These are phyloP conservation scores for Botrytis hyacinthi DNA, from an alignment of 2,329 filamentous ascomycete genomes.

Conservation along the genomic window DNA sequence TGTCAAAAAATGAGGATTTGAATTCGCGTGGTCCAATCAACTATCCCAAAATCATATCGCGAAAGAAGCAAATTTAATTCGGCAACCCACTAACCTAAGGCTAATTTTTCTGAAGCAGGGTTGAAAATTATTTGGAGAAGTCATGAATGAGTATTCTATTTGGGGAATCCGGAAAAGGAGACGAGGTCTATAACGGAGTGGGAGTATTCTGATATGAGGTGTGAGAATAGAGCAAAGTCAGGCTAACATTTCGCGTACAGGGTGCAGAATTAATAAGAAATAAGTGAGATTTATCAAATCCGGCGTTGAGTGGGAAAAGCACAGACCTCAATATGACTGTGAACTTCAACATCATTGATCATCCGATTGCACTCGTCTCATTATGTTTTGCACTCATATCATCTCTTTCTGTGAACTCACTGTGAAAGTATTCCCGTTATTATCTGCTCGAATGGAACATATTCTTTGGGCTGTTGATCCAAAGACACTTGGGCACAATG, in stretches of 20 bases:
- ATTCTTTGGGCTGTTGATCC: no score
- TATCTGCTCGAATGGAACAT: no score
- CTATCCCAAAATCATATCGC: background rate
- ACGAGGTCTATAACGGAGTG: background rate
- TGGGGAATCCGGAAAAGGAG: background rate
- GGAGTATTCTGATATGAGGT: background rate
- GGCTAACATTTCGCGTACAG: fast-evolving
- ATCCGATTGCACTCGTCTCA: background rate
- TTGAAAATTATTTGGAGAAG: background rate
- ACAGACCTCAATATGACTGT: background rate
- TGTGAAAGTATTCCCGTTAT: no score
- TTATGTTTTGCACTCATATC: background rate
- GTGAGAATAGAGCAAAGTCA: background rate
- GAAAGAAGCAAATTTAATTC: background rate
- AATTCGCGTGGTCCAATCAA: background rate
- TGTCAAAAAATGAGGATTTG: background rate
- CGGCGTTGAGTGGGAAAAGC: background rate
- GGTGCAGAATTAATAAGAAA: background rate
- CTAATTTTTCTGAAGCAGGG: fast-evolving
- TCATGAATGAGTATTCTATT: background rate
- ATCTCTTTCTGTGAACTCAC: background rate
- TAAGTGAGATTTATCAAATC: background rate
- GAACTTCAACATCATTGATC: constrained; percentile 1
- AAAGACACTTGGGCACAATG: background rate
- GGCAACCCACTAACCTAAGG: background rate